Evolutionary conservation across 768 basidiomycete species (phyloP).

Genomic region (Rhizopogon vesiculosus): DNA sequence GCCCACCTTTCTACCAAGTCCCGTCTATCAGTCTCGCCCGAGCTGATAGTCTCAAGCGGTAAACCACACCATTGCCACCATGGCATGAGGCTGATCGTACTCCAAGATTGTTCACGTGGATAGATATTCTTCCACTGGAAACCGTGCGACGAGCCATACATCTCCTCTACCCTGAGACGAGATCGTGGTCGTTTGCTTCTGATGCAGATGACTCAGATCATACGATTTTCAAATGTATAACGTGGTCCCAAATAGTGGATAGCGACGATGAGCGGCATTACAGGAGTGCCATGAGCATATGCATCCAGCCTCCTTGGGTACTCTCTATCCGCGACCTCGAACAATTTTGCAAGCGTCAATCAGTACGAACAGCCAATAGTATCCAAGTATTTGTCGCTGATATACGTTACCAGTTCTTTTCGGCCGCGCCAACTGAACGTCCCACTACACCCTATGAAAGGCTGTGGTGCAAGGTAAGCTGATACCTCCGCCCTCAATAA

Average conservation of each 20-base stretch:
- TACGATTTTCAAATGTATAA: constrained; percentile 17
- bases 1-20: constrained; percentile 33
- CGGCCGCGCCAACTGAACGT: constrained; percentile 7
- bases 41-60: constrained; percentile 42
- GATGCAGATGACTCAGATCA: constrained; percentile 16
- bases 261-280: neutral
- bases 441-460: constrained; percentile 29
- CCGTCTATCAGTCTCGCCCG: constrained; percentile 28
- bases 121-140: constrained; percentile 46
- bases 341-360: constrained; percentile 22
- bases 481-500: neutral
- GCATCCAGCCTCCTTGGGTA: constrained; percentile 38
- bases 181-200: constrained; percentile 25
- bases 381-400: neutral
- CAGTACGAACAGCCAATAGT: constrained; percentile 9
- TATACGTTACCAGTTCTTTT: constrained; percentile 16
- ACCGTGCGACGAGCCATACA: constrained; percentile 41
- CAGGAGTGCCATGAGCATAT: constrained; percentile 12
- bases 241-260: constrained; percentile 19
- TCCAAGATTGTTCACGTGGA: constrained; percentile 43
- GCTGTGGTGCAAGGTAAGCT: constrained; percentile 51
- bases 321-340: constrained; percentile 29
- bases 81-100: constrained; percentile 1
- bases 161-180: constrained; percentile 23
- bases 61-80: constrained; percentile 4